Evolutionary conservation across 768 basidiomycete genomes (phyloP).

Genomic region (Lentinula detonsa): DNA sequence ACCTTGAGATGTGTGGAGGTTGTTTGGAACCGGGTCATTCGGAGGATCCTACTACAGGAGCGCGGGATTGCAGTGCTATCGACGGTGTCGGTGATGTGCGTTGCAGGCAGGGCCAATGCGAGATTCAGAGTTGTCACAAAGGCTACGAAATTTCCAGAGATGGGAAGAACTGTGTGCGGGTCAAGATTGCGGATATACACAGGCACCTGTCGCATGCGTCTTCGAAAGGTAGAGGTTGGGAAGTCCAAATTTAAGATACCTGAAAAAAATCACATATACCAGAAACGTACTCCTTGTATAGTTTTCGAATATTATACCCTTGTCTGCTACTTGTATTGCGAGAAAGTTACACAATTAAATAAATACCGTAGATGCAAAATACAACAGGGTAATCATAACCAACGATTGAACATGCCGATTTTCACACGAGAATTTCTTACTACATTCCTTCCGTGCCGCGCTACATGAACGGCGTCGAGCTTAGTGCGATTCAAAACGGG

Average conservation of each 20-base stretch:
- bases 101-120: background rate
- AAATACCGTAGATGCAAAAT: no score
- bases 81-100: background rate
- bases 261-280: background rate
- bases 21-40: background rate
- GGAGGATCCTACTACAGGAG: background rate
- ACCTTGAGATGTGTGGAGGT: background rate
- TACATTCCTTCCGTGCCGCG: no score
- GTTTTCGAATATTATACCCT: background rate
- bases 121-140: background rate
- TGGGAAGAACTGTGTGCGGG: background rate
- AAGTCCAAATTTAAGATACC: background rate
- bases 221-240: background rate
- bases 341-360: no score
- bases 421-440: background rate
- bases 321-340: background rate
- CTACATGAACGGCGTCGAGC: conserved; percentile 5
- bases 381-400: no score
- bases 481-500: conserved; percentile 30
- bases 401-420: no score
- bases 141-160: background rate
- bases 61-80: background rate
- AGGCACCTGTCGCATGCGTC: background rate
- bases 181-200: background rate
- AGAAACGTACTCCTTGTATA: background rate